Evolutionary conservation across 306 rosid genomes (phyloP).

Genomic region (Elaeagnus macrophylla): DNA sequence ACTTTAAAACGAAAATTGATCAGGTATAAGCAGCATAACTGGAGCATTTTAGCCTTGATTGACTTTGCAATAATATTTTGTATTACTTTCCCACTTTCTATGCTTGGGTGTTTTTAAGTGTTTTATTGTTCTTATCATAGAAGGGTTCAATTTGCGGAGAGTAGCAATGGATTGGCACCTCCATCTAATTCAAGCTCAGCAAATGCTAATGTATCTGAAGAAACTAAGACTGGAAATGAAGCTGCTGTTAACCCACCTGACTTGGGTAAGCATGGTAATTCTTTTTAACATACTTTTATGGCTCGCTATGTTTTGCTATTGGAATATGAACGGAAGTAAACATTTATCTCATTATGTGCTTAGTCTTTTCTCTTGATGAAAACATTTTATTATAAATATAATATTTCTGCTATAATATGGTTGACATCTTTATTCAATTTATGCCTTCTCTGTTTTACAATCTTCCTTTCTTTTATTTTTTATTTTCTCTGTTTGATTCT

Average conservation of each 20-base stretch:
- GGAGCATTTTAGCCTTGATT: constrained; percentile 5
- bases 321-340: constrained; percentile 11
- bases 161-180: constrained; percentile 30
- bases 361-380: no score
- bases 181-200: constrained; percentile 30
- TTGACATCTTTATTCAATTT: no score
- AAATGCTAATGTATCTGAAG: constrained; percentile 37
- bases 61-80: background rate
- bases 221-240: constrained; percentile 32
- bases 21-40: constrained; percentile 47
- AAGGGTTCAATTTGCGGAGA: constrained; percentile 67
- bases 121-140: constrained; percentile 32
- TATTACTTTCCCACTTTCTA: background rate
- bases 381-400: no score
- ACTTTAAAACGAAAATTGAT: constrained; percentile 57
- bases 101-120: background rate
- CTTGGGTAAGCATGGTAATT: constrained; percentile 42
- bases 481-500: no score
- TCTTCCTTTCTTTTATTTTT: no score
- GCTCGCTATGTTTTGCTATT: background rate
- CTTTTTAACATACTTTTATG: constrained; percentile 1
- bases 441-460: no score
- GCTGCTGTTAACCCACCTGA: constrained; percentile 33
- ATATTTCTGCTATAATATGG: no score
- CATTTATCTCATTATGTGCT: background rate